phyloP scores from a whole-genome alignment of 495 filamentous ascomycete species.

The Neurospora sp. region DNA sequence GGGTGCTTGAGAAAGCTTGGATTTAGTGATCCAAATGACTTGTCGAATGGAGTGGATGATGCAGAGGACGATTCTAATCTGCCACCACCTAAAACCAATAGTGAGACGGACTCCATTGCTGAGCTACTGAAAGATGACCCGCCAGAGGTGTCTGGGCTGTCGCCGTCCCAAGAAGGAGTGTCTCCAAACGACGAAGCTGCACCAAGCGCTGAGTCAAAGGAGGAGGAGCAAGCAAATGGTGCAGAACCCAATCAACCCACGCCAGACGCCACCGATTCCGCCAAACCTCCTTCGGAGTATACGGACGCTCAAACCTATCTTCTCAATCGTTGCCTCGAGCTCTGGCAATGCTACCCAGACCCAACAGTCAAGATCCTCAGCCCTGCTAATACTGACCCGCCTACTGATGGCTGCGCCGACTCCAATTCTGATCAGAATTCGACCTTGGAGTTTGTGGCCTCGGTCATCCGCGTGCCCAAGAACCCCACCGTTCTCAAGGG shows the following conservation, averaged over 20 bases:
- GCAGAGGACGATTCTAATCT: constrained; percentile 8
- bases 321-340: constrained; percentile 58
- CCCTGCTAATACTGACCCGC: constrained; percentile 67
- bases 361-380: constrained; percentile 61
- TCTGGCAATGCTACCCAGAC: constrained; percentile 73
- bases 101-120: constrained; percentile 31
- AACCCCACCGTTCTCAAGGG: constrained; percentile 67
- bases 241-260: neutral
- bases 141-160: constrained; percentile 22
- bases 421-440: constrained; percentile 5
- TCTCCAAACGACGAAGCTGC: neutral
- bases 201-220: neutral
- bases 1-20: constrained; percentile 50
- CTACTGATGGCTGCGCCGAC: constrained; percentile 48
- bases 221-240: neutral
- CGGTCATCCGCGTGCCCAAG: constrained; percentile 60
- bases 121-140: constrained; percentile 36
- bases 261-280: neutral
- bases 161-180: neutral
- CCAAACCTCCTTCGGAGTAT: constrained; percentile 24
- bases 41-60: constrained; percentile 16
- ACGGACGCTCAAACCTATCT: constrained; percentile 46
- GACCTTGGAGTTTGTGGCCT: constrained; percentile 51
- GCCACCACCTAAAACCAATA: constrained; percentile 10
- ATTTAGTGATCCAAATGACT: constrained; percentile 16